A percentile compares a stretch with the other conserved stretches of the same genome.
phyloP scores from a whole-genome alignment of 2,329 filamentous ascomycete genomes.

The Nemania sp. region DNA sequence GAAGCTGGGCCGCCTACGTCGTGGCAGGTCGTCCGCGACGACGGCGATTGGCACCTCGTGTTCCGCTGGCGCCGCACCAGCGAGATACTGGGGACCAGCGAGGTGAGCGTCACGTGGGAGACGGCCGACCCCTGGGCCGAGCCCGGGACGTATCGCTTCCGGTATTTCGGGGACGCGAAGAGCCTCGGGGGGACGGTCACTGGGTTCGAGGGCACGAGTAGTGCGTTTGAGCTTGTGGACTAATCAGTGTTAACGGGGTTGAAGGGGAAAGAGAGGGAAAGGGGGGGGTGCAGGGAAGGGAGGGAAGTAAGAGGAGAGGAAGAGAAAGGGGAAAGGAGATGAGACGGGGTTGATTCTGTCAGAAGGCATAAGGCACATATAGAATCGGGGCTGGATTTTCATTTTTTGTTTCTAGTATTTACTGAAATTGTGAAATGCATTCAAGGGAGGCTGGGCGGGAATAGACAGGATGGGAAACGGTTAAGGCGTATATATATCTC shows the following conservation, averaged over 20 bases:
- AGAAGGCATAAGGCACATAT: too few species aligned
- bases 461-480: too few species aligned
- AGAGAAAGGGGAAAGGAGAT: not conserved
- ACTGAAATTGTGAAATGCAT: too few species aligned
- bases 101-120: constrained; percentile 79
- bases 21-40: constrained; percentile 60
- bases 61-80: constrained; percentile 80
- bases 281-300: not conserved
- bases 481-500: too few species aligned
- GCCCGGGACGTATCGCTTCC: constrained; percentile 72
- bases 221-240: constrained; percentile 49
- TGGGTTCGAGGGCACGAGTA: constrained; percentile 70
- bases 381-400: too few species aligned
- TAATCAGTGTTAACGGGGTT: not conserved
- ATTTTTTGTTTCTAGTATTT: too few species aligned
- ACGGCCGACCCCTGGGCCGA: constrained; percentile 60
- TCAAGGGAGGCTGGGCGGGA: too few species aligned
- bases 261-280: not conserved
- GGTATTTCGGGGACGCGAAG: constrained; percentile 84
- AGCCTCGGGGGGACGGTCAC: constrained; percentile 63
- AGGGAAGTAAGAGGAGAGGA: not conserved
- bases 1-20: too few species aligned
- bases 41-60: constrained; percentile 80
- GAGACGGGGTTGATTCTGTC: too few species aligned
- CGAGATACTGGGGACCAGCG: constrained; percentile 71